Conservation (phyloP, 1,284 basidiomycete genomes). For the Marasmius sp. region DNA sequence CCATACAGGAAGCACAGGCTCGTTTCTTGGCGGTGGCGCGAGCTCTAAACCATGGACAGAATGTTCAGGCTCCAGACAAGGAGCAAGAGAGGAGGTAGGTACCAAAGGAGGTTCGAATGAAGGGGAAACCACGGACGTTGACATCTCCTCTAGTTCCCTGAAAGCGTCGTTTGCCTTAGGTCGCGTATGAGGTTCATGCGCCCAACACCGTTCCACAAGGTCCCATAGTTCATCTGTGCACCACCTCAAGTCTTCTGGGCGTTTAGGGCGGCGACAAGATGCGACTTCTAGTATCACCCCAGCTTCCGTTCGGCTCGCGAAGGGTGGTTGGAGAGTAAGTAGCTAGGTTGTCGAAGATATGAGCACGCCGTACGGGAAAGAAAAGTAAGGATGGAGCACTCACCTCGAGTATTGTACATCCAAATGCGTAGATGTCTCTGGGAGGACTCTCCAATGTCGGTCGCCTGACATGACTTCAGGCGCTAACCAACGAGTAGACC, state of each 20-base stretch:
- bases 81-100: no score
- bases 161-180: background rate
- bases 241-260: background rate
- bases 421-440: constrained; percentile 1
- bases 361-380: background rate
- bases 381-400: background rate
- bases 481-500: background rate
- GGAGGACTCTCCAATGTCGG: background rate
- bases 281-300: background rate
- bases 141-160: background rate
- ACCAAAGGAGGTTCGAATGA: no score
- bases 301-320: background rate
- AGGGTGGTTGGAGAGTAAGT: background rate
- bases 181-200: background rate
- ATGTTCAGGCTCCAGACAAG: no score
- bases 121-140: no score
- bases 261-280: background rate
- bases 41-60: no score
- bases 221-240: background rate
- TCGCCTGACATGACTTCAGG: background rate
- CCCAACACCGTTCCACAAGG: background rate
- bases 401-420: constrained; percentile 5
- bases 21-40: no score
- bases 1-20: no score
- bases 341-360: background rate